Evolutionary conservation across 2,329 filamentous ascomycete genomes (phyloP), one percentile per base, ranked within the genome.

Genomic region (Penicillium digitatum): DNA sequence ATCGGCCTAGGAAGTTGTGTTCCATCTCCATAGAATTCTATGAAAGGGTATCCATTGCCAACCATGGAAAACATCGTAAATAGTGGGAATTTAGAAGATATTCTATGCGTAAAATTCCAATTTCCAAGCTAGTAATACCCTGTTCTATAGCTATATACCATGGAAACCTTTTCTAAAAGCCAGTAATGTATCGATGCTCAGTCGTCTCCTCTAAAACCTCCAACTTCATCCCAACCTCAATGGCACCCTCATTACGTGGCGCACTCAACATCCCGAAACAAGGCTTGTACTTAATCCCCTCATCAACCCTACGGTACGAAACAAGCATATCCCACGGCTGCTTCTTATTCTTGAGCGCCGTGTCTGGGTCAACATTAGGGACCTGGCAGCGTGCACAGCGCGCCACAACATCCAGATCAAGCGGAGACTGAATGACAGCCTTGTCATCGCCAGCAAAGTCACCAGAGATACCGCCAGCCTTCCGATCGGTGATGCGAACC

Each of bases 191-290:
- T 55, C 75, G 70, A 74, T 87, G 84, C 50, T 80, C 71, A 38
- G 77, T 74, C 45, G 84, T 87, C 59, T 81, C 80, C 64, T 80
- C 79, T 57, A 79, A 70, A 3, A 86, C 81, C 62, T 84, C 80
- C 55, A 87, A 71, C 63, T 69, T 76, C 78, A 82, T 83, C 0
- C 84, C 84, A 11, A 87, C 79, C 54, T 76, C 75, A 10, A 87
- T 65, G 45, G 73, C 66, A 0, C 82, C 82, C 58, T 84, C 80
- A 40, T 73, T 75, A 56, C 79, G 75, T 16, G 85, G 83, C 49
- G 82, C 81, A 66, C 82, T 81, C 63, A 87, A 67, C 85, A 87
- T 87, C 1, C 84, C 84, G 74, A 86, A 87, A 61, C 83, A 86
- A 38, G 84, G 84, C 72, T 87, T 87, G 59, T 76, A 86, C 70